Evolutionary conservation across 1,284 basidiomycete genomes (phyloP), one percentile per base, ranked within the genome.

Genomic region (Lignosus rhinocerotis): DNA sequence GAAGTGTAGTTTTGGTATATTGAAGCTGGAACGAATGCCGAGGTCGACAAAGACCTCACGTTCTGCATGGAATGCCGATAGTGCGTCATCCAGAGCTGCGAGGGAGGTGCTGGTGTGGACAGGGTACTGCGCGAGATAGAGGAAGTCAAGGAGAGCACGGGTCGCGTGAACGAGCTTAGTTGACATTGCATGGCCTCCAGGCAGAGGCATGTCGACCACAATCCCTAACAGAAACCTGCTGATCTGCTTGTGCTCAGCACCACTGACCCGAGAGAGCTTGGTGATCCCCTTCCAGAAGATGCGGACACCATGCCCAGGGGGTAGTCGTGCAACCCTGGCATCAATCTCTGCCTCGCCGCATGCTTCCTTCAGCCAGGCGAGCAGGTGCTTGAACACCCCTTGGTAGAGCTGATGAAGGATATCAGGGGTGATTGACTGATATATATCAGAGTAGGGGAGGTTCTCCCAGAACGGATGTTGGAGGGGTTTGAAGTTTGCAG

Each of bases 381-480:
- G 14, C 2, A 75, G 34, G 45, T 75, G 73, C 49, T 72, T 74
- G 57, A 72, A 57, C 3, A 75, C 51, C 1, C 72, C 73, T 59
- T 75, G 68, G 50, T 76, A 73, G 0, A 78, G 65, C 56, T 80
- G 77, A 53, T 80, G 78, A 0, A 80, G 72, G 31, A 79, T 63
- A 57, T 81, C 76, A 0, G 77, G 78, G 0, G 75, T 75, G 32
- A 80, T 73, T 7, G 68, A 66, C 0, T 38, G 30, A 55, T 69
- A 73, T 31, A 78, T 75, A 61, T 80, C 63, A n/a, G 51, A 38
- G 48, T 71, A 67, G 0, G 75, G 76, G 12, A 78, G 67, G 17
- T 65, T 61, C 16, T 64, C 52, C 77, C 76, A 80, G 60, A 77
- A 80, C 0, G 78, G 78, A 1, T 65, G 48, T 11, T 53, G 50